A percentile compares a stretch with the other conserved stretches of the same genome.
Evolutionary conservation across 192 early-diverging fungal species (phyloP).

Genomic region (Rhizoclosmatium globosum): DNA sequence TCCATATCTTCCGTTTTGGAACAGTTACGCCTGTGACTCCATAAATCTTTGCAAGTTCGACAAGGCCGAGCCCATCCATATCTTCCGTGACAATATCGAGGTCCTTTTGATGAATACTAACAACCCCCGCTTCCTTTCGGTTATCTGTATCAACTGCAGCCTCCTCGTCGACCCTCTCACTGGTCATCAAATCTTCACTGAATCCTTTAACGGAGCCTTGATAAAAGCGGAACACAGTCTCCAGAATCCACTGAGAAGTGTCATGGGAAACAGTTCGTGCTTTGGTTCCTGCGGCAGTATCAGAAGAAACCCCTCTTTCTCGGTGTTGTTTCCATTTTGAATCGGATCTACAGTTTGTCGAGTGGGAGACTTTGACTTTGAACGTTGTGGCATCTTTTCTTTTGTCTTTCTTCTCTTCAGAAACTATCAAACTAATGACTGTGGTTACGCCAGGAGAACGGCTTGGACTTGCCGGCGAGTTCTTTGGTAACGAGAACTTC

Average conservation of each 20-base stretch:
- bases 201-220: not conserved
- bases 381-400: not conserved
- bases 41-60: not conserved
- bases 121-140: too few species aligned
- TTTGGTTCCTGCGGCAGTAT: not conserved
- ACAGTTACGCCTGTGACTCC: not conserved
- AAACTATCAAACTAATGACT: slow-evolving; percentile 14
- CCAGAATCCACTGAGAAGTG: slow-evolving; percentile 17
- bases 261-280: not conserved
- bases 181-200: not conserved
- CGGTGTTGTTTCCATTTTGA: not conserved
- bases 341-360: not conserved
- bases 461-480: slow-evolving; percentile 74
- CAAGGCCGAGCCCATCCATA: not conserved
- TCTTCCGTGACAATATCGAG: not conserved
- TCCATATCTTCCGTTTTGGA: slow-evolving; percentile 22
- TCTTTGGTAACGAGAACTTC: slow-evolving; percentile 34
- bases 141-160: not conserved
- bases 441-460: slow-evolving; percentile 81
- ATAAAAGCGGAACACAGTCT: slow-evolving; percentile 6
- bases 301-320: not conserved
- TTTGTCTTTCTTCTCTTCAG: slow-evolving; percentile 26
- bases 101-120: not conserved
- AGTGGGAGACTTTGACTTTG: not conserved
- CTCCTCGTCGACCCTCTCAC: not conserved